These are phyloP conservation scores for Colletotrichum somersetense DNA, from an alignment of 2,329 filamentous ascomycete genomes.

Conservation along the genomic window DNA sequence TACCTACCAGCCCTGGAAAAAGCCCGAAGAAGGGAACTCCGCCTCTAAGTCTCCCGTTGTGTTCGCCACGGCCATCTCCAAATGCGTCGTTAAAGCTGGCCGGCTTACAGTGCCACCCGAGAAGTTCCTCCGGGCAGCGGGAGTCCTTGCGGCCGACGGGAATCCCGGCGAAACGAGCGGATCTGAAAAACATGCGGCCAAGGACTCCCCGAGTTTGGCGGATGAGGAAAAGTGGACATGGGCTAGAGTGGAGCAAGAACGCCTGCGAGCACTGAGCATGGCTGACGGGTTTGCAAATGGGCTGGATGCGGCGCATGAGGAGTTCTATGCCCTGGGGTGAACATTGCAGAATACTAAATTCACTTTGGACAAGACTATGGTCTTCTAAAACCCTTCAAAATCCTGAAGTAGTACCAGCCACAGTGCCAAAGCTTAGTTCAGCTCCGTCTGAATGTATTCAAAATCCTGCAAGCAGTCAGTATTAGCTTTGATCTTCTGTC, in stretches of 20 bases:
- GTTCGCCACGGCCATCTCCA: constrained; percentile 78
- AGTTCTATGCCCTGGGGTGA: constrained; percentile 24
- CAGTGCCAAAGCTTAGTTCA: background rate
- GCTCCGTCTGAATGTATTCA: constrained; percentile 38
- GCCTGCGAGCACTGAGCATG: constrained; percentile 13
- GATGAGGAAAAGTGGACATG: constrained; percentile 30
- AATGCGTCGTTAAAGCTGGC: constrained; percentile 86
- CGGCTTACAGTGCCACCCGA: constrained; percentile 84
- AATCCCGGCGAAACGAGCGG: background rate
- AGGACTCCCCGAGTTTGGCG: background rate
- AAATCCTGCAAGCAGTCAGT: constrained; percentile 21
- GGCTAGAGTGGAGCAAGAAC: constrained; percentile 33
- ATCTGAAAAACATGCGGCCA: background rate
- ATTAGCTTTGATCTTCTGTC: background rate
- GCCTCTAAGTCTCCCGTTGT: background rate
- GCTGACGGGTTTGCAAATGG: constrained; percentile 29
- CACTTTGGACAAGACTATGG: background rate
- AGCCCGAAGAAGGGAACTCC: constrained; percentile 57
- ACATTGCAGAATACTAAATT: too few relatives aligned
- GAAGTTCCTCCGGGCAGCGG: constrained; percentile 32
- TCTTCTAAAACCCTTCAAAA: background rate
- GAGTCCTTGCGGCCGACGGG: constrained; percentile 8
- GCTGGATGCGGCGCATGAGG: constrained; percentile 29
- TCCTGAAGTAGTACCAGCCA: too few relatives aligned
- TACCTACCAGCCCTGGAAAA: constrained; percentile 56